Evolutionary conservation across 2,329 filamentous ascomycete genomes (phyloP), one percentile per base, ranked within the genome.

Genomic region (Elsinoe perseae): DNA sequence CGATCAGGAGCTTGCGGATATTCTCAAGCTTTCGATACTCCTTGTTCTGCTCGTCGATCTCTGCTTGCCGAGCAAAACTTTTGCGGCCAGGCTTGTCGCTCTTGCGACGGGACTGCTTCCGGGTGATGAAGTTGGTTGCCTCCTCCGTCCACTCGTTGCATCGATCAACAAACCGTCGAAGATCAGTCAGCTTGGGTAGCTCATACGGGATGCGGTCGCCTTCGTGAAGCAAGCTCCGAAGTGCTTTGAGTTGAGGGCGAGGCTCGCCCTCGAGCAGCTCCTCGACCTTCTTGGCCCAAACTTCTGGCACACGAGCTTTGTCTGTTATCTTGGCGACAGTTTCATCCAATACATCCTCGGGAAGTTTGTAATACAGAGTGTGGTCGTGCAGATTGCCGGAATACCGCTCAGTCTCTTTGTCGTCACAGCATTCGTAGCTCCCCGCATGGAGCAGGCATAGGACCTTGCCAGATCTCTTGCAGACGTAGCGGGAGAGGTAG

Each of bases 61-160:
- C 91, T 56, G 86, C 82, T 18, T 65, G 63, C 70, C 87, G 92
- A 52, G 84, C 79, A 64, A 81, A 81, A 56, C 84, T 81, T 65
- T 82, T 85, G 61, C 89, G 87, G 83, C 87, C 93, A 43, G 81
- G 82, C 67, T 89, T 93, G 66, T 96, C 92, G 70, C 87, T 95
- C 73, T 97, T 97, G 60, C 92, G 89, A 61, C 93, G 87, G 67
- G 95, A 95, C 74, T 96, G 92, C 75, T 98, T 98, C 64, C 93
- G 87, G 58, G 93, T 91, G 66, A 91, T 95, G 75, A 95, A 98
- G 68, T 87, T 91, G 66, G 89, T 93, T 62, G 93, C 93, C 73
- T 97, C 92, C 66, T 97, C 93, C 61, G 96, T 89, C 87, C 95
- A 96, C 68, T 95, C 90, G 71, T 95, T 95, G 76, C 93, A 97